phyloP scores from a whole-genome alignment of 176 grass and related monocot species.

The Eleusine indica region DNA sequence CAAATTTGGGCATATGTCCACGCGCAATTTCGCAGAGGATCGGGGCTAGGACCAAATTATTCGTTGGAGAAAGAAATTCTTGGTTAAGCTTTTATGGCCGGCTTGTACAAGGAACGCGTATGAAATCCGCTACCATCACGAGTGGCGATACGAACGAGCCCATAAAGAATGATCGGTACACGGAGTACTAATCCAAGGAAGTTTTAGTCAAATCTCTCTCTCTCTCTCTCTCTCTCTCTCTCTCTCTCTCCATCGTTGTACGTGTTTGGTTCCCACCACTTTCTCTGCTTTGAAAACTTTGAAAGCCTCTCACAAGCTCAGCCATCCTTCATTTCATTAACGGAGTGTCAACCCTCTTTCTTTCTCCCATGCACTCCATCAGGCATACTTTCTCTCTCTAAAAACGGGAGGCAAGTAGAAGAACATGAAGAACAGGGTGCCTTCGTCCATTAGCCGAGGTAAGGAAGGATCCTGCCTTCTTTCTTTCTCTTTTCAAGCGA shows the following conservation, averaged over 20 bases:
- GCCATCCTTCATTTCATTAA: constrained; percentile 43
- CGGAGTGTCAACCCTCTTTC: constrained; percentile 1
- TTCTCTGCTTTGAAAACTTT: constrained; percentile 36
- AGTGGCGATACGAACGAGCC: constrained; percentile 25
- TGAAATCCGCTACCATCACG: constrained; percentile 33
- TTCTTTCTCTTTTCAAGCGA: background rate
- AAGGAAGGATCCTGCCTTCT: background rate
- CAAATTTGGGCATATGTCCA: constrained; percentile 9
- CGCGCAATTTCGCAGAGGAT: background rate
- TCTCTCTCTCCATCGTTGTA: background rate
- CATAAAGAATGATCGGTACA: constrained; percentile 44
- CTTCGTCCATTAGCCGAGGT: constrained; percentile 25
- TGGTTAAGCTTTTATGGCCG: constrained; percentile 23
- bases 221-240: constrained; percentile 13
- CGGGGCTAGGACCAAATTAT: background rate
- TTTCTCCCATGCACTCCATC: constrained; percentile 21
- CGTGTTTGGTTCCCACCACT: constrained; percentile 48
- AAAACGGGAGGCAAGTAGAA: constrained; percentile 40
- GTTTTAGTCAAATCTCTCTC: constrained; percentile 29
- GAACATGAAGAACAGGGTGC: background rate
- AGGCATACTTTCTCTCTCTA: constrained; percentile 33
- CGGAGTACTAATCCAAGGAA: constrained; percentile 24
- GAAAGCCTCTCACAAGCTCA: constrained; percentile 28
- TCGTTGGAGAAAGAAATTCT: constrained; percentile 20
- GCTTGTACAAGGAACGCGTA: constrained; percentile 51